These are phyloP conservation scores for Harringtonia lauricola DNA, from an alignment of 2,329 filamentous ascomycete genomes.

Conservation along the genomic window DNA sequence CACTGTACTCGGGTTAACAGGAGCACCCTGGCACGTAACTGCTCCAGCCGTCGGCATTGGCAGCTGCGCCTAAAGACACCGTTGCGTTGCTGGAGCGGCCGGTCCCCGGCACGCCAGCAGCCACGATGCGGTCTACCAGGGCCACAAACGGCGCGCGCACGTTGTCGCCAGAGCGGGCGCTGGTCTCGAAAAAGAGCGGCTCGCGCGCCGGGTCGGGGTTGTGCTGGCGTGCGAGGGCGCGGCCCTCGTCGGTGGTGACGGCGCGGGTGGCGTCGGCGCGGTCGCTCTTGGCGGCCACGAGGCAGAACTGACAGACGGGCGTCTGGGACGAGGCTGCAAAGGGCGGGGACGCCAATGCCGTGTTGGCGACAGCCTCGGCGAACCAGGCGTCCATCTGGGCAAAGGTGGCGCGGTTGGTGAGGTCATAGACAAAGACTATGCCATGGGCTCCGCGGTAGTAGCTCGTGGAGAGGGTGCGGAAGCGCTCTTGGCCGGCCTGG, in stretches of 20 bases:
- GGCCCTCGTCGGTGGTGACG: constrained; percentile 35
- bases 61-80: constrained; percentile 17
- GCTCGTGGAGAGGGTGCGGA: constrained; percentile 37
- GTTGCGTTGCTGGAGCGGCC: constrained; percentile 19
- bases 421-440: constrained; percentile 38
- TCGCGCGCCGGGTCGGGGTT: constrained; percentile 11
- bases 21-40: too few relatives aligned
- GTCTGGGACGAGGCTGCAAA: not conserved
- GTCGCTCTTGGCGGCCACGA: constrained; percentile 42
- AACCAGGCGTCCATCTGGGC: constrained; percentile 42
- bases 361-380: constrained; percentile 39
- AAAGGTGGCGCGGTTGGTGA: constrained; percentile 37
- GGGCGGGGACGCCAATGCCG: constrained; percentile 23
- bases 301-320: constrained; percentile 11
- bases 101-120: not conserved
- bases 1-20: too few relatives aligned
- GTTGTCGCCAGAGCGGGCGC: constrained; percentile 40
- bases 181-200: constrained; percentile 40
- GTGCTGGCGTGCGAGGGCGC: constrained; percentile 31
- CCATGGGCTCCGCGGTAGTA: constrained; percentile 40
- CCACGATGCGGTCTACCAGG: constrained; percentile 36
- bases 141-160: constrained; percentile 39
- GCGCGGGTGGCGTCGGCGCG: constrained; percentile 28
- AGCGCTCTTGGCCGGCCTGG: constrained; percentile 34
- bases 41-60: too few relatives aligned